phyloP scores from a whole-genome alignment of 768 basidiomycete species.

The Leccinellum rugosiceps region DNA sequence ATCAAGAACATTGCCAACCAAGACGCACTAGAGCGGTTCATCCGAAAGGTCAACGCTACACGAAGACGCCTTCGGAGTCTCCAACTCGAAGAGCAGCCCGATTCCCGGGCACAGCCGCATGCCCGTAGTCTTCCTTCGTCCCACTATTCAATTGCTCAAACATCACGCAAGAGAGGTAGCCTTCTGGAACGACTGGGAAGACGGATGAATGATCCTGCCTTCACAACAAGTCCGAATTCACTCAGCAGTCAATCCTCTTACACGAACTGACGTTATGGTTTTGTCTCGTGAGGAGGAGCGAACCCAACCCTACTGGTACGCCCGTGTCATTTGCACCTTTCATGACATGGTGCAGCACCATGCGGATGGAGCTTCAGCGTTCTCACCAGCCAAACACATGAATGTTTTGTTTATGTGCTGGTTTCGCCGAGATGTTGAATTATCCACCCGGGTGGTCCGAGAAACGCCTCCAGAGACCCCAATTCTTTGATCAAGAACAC shows the following conservation, averaged over 20 bases:
- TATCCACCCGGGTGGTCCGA: background rate
- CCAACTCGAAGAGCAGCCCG: background rate
- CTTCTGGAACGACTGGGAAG: background rate
- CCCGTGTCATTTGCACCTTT: background rate
- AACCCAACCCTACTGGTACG: background rate
- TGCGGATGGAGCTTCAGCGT: background rate
- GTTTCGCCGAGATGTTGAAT: background rate
- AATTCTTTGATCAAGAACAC: background rate
- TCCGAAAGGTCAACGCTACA: background rate
- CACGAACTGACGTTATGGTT: background rate
- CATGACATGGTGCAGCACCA: background rate
- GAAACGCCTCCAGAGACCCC: background rate
- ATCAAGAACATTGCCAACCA: background rate
- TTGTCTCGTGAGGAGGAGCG: background rate
- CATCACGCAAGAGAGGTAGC: background rate
- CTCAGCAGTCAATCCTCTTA: background rate
- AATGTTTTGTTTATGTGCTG: background rate
- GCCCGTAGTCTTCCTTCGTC: background rate
- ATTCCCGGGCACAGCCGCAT: background rate
- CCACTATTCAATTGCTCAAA: background rate
- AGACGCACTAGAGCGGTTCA: background rate
- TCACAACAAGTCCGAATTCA: background rate
- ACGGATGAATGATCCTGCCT: background rate
- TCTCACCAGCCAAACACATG: background rate
- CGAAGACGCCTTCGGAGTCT: background rate